phyloP scores from a whole-genome alignment of 139 green algal species.

The Haematococcus lacustris region DNA sequence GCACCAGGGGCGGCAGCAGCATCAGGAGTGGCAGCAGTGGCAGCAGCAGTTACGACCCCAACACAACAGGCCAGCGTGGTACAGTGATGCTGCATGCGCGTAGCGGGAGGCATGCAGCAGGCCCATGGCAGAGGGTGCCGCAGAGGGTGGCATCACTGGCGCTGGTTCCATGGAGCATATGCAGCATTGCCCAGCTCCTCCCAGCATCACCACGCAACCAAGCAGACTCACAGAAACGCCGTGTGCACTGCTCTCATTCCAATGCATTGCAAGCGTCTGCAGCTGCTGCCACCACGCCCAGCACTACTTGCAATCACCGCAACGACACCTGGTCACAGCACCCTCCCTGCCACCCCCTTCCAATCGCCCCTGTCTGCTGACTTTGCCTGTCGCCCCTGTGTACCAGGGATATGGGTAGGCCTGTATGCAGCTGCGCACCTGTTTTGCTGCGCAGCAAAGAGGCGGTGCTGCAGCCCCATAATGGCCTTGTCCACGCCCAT shows the following conservation, averaged over 20 bases:
- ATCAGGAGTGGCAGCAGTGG: no score
- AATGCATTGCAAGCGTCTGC: background rate
- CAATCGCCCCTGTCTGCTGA: background rate
- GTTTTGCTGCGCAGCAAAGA: conserved; percentile 5
- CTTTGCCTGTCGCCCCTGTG: background rate
- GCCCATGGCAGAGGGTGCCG: background rate
- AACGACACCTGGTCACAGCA: background rate
- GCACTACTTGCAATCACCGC: background rate
- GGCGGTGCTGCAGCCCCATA: conserved; percentile 1
- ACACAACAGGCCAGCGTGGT: no score
- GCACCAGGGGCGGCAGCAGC: no score
- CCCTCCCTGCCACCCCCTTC: background rate
- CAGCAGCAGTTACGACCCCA: no score
- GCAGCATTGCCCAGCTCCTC: background rate
- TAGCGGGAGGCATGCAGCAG: background rate
- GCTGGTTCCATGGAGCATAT: background rate
- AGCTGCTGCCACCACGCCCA: background rate
- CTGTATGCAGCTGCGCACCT: background rate
- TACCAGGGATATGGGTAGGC: background rate
- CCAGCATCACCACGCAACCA: no score
- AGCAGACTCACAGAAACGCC: no score
- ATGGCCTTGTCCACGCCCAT: background rate
- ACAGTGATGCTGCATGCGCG: background rate
- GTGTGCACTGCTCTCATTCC: no score
- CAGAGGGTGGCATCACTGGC: background rate